These are phyloP conservation scores for Ophiognomonia clavigignenti-juglandacearum DNA, from an alignment of 2,329 filamentous ascomycete genomes.

Conservation along the genomic window DNA sequence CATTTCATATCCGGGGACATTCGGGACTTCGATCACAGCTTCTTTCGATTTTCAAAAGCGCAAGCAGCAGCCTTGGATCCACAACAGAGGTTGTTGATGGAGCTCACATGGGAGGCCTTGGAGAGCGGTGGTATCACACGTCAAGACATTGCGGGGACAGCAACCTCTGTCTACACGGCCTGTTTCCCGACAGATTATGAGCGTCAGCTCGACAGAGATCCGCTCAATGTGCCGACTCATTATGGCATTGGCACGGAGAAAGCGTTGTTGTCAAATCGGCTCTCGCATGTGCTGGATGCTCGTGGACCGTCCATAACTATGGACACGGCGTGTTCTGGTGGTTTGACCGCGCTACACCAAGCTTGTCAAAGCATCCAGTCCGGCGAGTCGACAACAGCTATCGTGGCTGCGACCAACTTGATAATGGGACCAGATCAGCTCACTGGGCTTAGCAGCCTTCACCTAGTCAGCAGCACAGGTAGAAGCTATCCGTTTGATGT, in stretches of 20 bases:
- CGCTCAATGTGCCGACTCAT: conserved; percentile 20
- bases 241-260: conserved; percentile 29
- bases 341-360: conserved; percentile 27
- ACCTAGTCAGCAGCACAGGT: conserved; percentile 30
- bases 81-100: too few relatives aligned
- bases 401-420: conserved; percentile 21
- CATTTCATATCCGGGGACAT: too few relatives aligned
- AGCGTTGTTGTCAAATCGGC: conserved; percentile 32
- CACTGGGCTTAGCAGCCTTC: conserved; percentile 26
- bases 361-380: background rate
- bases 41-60: too few relatives aligned
- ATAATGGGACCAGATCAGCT: conserved; percentile 19
- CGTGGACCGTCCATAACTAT: conserved; percentile 37
- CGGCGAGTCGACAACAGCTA: conserved; percentile 8
- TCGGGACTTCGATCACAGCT: too few relatives aligned
- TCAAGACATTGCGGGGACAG: conserved; percentile 18
- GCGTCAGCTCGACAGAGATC: conserved; percentile 13
- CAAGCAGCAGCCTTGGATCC: too few relatives aligned
- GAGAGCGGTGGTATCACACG: too few relatives aligned
- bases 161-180: conserved; percentile 29
- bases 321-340: conserved; percentile 42
- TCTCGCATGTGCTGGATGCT: conserved; percentile 36
- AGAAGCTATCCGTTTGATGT: conserved; percentile 12
- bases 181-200: conserved; percentile 27
- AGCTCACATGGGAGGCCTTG: too few relatives aligned